A percentile compares a stretch with the other conserved stretches of the same genome.
Conservation (phyloP, 441 rosid species). For the Geranium incanum region DNA sequence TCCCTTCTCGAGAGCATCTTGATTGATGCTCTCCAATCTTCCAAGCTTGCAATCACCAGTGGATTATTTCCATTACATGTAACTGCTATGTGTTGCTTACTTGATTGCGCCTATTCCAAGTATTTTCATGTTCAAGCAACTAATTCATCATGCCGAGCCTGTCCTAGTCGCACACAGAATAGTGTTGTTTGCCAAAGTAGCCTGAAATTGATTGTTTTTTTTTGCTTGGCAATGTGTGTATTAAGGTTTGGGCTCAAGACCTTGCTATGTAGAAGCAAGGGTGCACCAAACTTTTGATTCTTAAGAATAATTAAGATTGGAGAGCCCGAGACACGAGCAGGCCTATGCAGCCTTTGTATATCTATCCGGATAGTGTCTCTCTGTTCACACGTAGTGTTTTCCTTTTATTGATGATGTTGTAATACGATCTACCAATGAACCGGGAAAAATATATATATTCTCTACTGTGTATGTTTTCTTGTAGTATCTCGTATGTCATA, state of each 20-base stretch:
- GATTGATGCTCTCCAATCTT: not conserved
- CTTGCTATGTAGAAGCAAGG: no score
- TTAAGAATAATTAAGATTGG: not conserved
- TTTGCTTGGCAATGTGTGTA: no score
- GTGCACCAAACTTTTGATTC: no score
- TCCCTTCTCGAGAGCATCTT: not conserved
- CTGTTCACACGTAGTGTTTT: not conserved
- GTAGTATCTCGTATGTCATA: not conserved
- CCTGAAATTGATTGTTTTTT: not conserved
- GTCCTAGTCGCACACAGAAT: not conserved
- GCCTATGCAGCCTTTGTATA: not conserved
- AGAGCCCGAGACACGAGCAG: not conserved
- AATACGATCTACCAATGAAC: not conserved
- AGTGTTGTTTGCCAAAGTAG: not conserved
- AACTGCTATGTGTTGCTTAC: not conserved
- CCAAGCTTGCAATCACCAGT: slow-evolving; percentile 1
- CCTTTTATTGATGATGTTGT: not conserved
- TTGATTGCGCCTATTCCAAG: not conserved
- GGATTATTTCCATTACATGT: not conserved
- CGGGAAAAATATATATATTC: not conserved
- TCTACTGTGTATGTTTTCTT: not conserved
- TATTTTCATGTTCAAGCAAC: not conserved
- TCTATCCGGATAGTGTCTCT: not conserved
- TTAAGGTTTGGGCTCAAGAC: no score
- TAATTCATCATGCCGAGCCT: not conserved